Percentiles rank a stretch among this genome's conserved stretches.
phyloP scores from a whole-genome alignment of 345 rosid genomes.

The Citrus inodora region DNA sequence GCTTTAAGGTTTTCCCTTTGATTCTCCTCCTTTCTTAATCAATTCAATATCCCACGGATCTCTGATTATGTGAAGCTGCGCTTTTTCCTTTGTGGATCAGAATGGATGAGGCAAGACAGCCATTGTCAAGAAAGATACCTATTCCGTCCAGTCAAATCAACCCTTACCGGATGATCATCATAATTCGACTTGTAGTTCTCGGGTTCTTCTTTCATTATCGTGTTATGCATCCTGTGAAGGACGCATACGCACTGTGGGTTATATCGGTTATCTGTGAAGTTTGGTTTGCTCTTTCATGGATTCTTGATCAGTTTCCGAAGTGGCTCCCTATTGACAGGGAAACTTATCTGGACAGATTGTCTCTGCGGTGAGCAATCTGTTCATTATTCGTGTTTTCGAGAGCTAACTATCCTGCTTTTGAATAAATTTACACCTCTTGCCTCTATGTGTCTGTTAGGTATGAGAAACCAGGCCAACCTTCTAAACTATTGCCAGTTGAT shows the following conservation, averaged over 20 bases:
- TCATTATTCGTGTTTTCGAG: not conserved
- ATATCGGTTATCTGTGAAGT: conserved; percentile 57
- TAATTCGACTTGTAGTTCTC: conserved; percentile 45
- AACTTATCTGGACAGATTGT: conserved; percentile 55
- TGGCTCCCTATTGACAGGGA: conserved; percentile 56
- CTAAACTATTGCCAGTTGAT: conserved; percentile 41
- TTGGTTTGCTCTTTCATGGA: conserved; percentile 60
- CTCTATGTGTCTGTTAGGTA: conserved; percentile 24
- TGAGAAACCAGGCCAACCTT: conserved; percentile 47
- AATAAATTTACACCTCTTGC: not conserved
- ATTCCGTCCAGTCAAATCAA: conserved; percentile 50
- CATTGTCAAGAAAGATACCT: conserved; percentile 46
- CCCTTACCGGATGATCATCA: conserved; percentile 52
- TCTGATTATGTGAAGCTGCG: not conserved
- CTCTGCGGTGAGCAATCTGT: conserved; percentile 36
- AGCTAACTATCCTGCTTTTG: not conserved
- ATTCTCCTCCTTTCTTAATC: not conserved
- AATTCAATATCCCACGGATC: not conserved
- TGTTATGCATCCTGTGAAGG: conserved; percentile 47
- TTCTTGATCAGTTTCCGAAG: conserved; percentile 61
- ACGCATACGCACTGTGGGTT: conserved; percentile 55
- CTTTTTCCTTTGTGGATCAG: conserved; percentile 21
- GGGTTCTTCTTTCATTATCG: conserved; percentile 56
- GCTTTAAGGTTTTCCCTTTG: not conserved
- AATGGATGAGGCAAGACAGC: conserved; percentile 58